Evolutionary conservation across 352 stramenopile species (phyloP), one percentile per base, ranked within the genome.

Genomic region (Phytophthora hibernalis): DNA sequence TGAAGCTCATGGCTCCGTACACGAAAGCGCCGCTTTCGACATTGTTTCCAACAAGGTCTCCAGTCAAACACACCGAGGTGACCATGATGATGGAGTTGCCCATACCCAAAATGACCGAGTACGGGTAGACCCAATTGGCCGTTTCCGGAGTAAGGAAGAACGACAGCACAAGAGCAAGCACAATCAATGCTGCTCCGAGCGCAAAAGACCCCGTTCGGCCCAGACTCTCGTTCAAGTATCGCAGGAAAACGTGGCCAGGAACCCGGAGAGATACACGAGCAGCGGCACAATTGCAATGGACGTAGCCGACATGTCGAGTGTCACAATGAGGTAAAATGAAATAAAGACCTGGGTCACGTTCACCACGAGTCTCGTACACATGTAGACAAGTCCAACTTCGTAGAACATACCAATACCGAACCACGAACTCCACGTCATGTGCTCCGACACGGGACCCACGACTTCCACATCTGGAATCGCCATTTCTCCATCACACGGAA

Each of bases 41-140:
- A 58, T 92, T 89, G 68, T 89, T 90, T 15, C 88, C 88, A 1
- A 96, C 85, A 3, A 96, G 64, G 51, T 94, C 88, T 40, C 85
- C 88, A 58, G 93, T 89, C 11, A 95, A 60, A 54, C 84, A 95
- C 40, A 96, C 88, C 0, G 83, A 92, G 11, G 86, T 93, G 30
- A 96, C 88, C 88, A 96, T 96, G 49, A 96, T 90, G 52, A 93
- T 91, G 4, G 86, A 93, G 65, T 95, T 93, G 48, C 88, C 88
- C 76, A 93, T 90, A 16, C 88, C 88, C 24, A 96, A 62, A 22
- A 95, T 43, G 35, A 91, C 43, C 35, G 85, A 92, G 50, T 87
- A 85, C 18, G 64, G 61, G 57, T 96, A 95, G 24, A 93, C 80
- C 83, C 83, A 93, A 20, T 62, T 86, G 18, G 82, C 79, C 1